Conservation (phyloP, 2,329 filamentous ascomycete species). For the Fusarium agapanthi region DNA sequence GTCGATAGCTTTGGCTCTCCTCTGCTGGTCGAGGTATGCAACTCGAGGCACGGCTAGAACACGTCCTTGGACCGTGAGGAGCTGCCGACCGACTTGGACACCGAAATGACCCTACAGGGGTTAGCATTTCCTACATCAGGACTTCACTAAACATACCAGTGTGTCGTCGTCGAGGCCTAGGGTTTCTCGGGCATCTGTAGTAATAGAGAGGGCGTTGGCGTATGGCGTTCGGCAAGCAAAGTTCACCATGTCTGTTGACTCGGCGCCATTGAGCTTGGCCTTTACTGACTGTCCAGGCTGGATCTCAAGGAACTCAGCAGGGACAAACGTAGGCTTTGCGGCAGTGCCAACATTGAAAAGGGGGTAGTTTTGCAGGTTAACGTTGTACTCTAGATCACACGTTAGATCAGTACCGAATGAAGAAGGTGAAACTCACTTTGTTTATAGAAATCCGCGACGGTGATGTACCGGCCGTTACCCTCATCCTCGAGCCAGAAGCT, state of each 20-base stretch:
- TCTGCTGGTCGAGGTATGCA: conserved; percentile 57
- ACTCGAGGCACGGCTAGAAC: conserved; percentile 70
- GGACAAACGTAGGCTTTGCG: conserved; percentile 68
- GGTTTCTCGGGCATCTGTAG: conserved; percentile 61
- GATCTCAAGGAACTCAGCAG: conserved; percentile 72
- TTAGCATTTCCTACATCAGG: conserved; percentile 9
- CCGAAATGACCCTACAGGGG: conserved; percentile 61
- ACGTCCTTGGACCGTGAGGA: conserved; percentile 78
- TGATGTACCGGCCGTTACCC: conserved; percentile 42
- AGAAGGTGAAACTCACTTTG: conserved; percentile 45
- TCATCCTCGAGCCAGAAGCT: conserved; percentile 45
- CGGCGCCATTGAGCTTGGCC: conserved; percentile 64
- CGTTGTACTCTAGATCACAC: conserved; percentile 46
- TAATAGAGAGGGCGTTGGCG: conserved; percentile 73
- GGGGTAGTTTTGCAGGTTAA: conserved; percentile 55
- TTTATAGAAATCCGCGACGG: conserved; percentile 56
- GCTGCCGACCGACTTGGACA: conserved; percentile 64
- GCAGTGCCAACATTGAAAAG: conserved; percentile 72
- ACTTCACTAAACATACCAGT: conserved; percentile 42
- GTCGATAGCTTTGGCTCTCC: conserved; percentile 42
- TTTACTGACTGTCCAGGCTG: conserved; percentile 71
- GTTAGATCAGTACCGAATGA: conserved; percentile 9
- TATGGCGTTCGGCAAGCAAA: conserved; percentile 75
- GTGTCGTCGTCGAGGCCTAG: conserved; percentile 63
- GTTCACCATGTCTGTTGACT: conserved; percentile 74